phyloP scores from a whole-genome alignment of 352 stramenopile genomes.

The Phytophthora aleatoria region DNA sequence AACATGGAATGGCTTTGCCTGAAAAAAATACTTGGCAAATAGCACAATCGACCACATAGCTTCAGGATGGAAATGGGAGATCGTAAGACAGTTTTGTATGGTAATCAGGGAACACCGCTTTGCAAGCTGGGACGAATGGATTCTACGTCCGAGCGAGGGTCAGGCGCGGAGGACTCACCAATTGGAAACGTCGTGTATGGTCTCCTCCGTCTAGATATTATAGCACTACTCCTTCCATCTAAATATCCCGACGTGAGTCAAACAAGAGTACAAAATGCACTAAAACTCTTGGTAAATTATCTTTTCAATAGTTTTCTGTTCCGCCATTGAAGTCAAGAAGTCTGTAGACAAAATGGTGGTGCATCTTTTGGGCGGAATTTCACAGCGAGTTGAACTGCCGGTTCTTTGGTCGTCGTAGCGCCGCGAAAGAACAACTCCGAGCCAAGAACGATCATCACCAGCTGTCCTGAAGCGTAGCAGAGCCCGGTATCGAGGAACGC shows the following conservation, averaged over 20 bases:
- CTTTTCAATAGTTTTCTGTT: conserved; percentile 1
- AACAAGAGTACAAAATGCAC: neutral
- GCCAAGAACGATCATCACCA: conserved; percentile 10
- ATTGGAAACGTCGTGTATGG: neutral
- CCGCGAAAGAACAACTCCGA: conserved; percentile 21
- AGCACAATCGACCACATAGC: conserved; percentile 19
- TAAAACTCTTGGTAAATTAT: neutral
- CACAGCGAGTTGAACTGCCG: conserved; percentile 14
- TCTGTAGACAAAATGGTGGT: neutral
- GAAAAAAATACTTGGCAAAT: conserved; percentile 2
- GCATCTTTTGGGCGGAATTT: conserved; percentile 11
- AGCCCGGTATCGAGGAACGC: conserved; percentile 6
- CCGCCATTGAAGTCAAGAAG: neutral
- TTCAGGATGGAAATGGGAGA: conserved; percentile 5
- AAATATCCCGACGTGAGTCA: conserved; percentile 1
- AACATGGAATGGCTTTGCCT: conserved; percentile 21
- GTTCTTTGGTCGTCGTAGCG: conserved; percentile 14
- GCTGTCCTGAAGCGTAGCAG: conserved; percentile 11
- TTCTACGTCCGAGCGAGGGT: conserved; percentile 15
- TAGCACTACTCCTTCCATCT: neutral
- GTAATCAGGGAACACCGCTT: conserved; percentile 9
- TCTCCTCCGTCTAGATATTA: too few relatives aligned
- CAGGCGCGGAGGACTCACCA: conserved; percentile 21
- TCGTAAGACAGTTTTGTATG: conserved; percentile 4
- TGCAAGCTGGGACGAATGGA: conserved; percentile 9